Base-by-base conservation (phyloP, 2,329 filamentous ascomycete species). In the Penicillium sp. region DNA sequence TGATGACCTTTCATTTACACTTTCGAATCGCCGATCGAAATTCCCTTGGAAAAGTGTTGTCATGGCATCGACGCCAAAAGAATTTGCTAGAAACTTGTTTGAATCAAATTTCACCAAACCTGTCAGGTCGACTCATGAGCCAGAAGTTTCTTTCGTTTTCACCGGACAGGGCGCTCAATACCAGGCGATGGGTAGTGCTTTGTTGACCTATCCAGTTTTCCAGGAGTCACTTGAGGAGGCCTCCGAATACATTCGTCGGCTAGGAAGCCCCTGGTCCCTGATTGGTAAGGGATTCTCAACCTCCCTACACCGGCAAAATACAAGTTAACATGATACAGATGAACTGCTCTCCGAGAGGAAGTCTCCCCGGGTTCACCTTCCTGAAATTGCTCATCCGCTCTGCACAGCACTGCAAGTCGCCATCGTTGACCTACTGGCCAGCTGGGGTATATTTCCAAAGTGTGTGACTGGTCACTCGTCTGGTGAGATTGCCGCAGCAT, bases 401-500 rank as follows among this genome's bases (percentile, higher is more conserved):
- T 70, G 64, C 16, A 67, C 63, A 0, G 63, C 59, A 3, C 29
- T 71, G 13, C 69, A 72, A 42, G 56, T 72, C 6, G 68, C 65
- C 0, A 44, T 72, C 6, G 60, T 70, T 1, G 66, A 70, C 29
- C 53, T 71, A 3, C 36, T 72, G 3, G 53, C 56, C 2, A 58
- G 55, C 21, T 65, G 59, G 53, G 42, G 49, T n/a, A 54, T 71
- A 23, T 52, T 47, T 4, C 65, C 69, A 4, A 51, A 38, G 16
- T 46, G 48, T 9, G 69, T 71, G 5, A 51, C 45, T 1, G 67
- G 69, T 2, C 69, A 71, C 34, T 70, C 67, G 0, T 65, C 63
- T 2, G 69, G 69, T 6, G 69, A 71, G 45, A 68, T 79, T 29
- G 75, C 73, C 0, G 76, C 76, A 0, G 75, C 76, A 7, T 80